Conservation (phyloP, 2,329 filamentous ascomycete genomes). For the Diaporthe aspalathi region DNA sequence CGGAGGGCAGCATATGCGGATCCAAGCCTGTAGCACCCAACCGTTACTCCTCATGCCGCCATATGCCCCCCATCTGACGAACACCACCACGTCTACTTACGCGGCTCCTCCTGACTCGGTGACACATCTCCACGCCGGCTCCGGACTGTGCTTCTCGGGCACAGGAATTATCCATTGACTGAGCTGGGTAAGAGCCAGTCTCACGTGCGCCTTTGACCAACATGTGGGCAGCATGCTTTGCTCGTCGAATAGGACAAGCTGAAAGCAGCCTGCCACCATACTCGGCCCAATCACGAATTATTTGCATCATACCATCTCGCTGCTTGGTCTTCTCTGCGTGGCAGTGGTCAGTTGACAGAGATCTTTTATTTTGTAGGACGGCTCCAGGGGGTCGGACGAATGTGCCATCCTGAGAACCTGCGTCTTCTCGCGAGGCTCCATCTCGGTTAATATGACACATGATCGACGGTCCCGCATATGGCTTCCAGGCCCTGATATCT, state of each 20-base stretch:
- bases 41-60: not conserved
- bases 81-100: not conserved
- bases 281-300: not conserved
- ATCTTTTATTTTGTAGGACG: not conserved
- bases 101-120: not conserved
- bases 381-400: not conserved
- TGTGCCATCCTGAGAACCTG: not conserved
- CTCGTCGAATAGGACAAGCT: not conserved
- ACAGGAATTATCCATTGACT: not conserved
- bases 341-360: not conserved
- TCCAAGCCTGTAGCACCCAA: not conserved
- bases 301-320: not conserved
- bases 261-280: not conserved
- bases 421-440: not conserved
- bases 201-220: not conserved
- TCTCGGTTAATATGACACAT: no score
- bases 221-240: not conserved
- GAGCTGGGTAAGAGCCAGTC: no score
- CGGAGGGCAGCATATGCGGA: not conserved
- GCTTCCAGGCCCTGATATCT: not conserved
- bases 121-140: not conserved
- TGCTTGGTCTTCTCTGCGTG: not conserved
- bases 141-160: not conserved
- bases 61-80: conserved; percentile 3
- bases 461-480: not conserved